Evolutionary conservation across 495 filamentous ascomycete genomes (phyloP).

Genomic region (Hyaloscypha bicolor): DNA sequence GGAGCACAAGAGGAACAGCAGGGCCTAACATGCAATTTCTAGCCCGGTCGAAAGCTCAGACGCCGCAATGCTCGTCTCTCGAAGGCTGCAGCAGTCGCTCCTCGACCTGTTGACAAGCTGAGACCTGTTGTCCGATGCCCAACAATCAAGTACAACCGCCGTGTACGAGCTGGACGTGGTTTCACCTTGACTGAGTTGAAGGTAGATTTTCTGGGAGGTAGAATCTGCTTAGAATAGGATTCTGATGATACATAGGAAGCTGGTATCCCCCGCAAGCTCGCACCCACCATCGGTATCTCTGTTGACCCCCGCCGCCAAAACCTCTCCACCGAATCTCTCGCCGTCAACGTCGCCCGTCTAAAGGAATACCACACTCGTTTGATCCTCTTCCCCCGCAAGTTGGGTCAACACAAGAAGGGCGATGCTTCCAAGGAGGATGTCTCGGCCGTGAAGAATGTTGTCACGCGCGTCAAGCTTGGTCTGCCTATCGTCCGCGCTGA

Average conservation of each 20-base stretch:
- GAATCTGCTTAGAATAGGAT: neutral
- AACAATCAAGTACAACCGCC: conserved; percentile 97
- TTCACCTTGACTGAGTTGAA: conserved; percentile 97
- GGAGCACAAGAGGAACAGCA: conserved; percentile 19
- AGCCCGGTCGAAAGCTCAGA: conserved; percentile 93
- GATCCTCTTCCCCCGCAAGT: conserved; percentile 96
- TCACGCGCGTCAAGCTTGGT: conserved; percentile 53
- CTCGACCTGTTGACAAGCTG: conserved; percentile 95
- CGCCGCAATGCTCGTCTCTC: conserved; percentile 85
- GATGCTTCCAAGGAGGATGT: conserved; percentile 88
- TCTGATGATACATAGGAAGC: conserved; percentile 67
- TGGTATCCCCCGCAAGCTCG: conserved; percentile 91
- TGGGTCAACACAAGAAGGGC: conserved; percentile 85
- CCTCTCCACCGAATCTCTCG: conserved; percentile 90
- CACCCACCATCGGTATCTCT: conserved; percentile 92
- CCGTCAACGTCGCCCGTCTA: conserved; percentile 92
- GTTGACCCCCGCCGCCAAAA: conserved; percentile 97
- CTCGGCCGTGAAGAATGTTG: conserved; percentile 69
- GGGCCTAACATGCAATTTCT: conserved; percentile 40
- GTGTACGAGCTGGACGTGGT: conserved; percentile 92
- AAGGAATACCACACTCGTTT: conserved; percentile 92
- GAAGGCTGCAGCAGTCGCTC: conserved; percentile 92
- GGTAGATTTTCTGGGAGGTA: conserved; percentile 55
- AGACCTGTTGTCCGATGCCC: conserved; percentile 84
- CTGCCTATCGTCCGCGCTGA: conserved; percentile 73